Percentiles rank a stretch among this genome's conserved stretches.
Evolutionary conservation across 2,329 filamentous ascomycete genomes (phyloP).

Genomic region (Pyricularia sp.): DNA sequence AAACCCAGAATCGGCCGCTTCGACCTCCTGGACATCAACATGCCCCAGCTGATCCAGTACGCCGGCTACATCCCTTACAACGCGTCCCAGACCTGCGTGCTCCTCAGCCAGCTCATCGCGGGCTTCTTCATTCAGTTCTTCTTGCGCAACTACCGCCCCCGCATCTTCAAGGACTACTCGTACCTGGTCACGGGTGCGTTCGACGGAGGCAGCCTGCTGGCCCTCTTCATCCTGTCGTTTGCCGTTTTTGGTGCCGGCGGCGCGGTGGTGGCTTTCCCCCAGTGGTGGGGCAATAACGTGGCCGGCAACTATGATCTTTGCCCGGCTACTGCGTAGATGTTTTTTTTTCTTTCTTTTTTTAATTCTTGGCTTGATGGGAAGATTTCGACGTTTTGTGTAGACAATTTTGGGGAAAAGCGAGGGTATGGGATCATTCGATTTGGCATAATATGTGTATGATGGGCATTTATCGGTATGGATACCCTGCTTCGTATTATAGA

Average conservation of each 20-base stretch:
- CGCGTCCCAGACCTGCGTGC: conserved; percentile 43
- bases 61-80: conserved; percentile 47
- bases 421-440: too few species aligned
- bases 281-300: conserved; percentile 45
- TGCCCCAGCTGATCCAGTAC: conserved; percentile 45
- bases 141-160: conserved; percentile 40
- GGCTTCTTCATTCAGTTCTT: conserved; percentile 41
- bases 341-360: too few species aligned
- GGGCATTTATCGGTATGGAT: too few species aligned
- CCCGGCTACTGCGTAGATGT: conserved; percentile 22
- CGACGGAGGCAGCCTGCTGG: conserved; percentile 38
- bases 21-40: conserved; percentile 33
- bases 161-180: conserved; percentile 42
- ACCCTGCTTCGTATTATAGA: too few species aligned
- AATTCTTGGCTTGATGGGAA: too few species aligned
- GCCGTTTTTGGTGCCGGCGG: conserved; percentile 42
- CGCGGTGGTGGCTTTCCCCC: conserved; percentile 31
- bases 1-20: conserved; percentile 34
- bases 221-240: conserved; percentile 44
- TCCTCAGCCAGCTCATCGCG: conserved; percentile 32
- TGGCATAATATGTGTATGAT: too few species aligned
- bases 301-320: conserved; percentile 39
- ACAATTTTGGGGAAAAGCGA: too few species aligned
- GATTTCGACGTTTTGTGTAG: too few species aligned
- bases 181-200: conserved; percentile 44